phyloP scores from a whole-genome alignment of 2,329 filamentous ascomycete genomes.

The Onygena corvina region DNA sequence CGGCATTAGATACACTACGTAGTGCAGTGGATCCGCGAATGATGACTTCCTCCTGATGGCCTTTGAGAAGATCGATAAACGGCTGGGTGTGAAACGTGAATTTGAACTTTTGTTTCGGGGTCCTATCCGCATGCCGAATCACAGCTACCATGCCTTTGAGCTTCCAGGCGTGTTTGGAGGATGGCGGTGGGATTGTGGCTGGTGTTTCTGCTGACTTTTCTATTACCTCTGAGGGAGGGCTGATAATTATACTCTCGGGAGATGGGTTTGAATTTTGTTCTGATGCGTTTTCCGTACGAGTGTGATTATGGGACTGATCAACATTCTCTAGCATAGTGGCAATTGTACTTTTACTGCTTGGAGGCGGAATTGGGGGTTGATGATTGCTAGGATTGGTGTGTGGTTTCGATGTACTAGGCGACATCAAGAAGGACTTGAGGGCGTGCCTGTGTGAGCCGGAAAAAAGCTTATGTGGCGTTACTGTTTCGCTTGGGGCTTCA shows the following conservation, averaged over 20 bases:
- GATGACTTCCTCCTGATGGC: constrained; percentile 90
- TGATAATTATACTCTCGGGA: background rate
- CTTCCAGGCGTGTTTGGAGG: constrained; percentile 90
- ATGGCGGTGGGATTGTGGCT: constrained; percentile 44
- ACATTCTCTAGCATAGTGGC: constrained; percentile 1
- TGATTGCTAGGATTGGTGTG: constrained; percentile 23
- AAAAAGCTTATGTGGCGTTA: constrained; percentile 28
- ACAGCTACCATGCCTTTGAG: constrained; percentile 95
- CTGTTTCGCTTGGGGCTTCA: constrained; percentile 27
- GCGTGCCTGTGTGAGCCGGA: constrained; percentile 36
- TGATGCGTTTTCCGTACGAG: background rate
- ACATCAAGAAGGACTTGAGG: constrained; percentile 51
- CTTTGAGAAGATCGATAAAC: constrained; percentile 87
- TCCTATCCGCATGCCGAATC: constrained; percentile 89
- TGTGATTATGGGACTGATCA: background rate
- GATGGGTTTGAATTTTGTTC: background rate
- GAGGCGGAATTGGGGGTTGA: background rate
- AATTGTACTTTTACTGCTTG: background rate
- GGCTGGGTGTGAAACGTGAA: constrained; percentile 97
- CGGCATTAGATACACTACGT: constrained; percentile 77
- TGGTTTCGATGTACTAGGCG: constrained; percentile 52
- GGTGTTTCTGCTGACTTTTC: constrained; percentile 22
- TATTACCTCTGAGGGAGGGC: constrained; percentile 4
- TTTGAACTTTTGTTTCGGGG: constrained; percentile 98
- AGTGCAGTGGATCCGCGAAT: constrained; percentile 84